Percentiles rank a stretch among this genome's conserved stretches.
These are phyloP conservation scores for Cryptosporidium tyzzeri DNA, from an alignment of 169 alveolate genomes.

Conservation along the genomic window DNA sequence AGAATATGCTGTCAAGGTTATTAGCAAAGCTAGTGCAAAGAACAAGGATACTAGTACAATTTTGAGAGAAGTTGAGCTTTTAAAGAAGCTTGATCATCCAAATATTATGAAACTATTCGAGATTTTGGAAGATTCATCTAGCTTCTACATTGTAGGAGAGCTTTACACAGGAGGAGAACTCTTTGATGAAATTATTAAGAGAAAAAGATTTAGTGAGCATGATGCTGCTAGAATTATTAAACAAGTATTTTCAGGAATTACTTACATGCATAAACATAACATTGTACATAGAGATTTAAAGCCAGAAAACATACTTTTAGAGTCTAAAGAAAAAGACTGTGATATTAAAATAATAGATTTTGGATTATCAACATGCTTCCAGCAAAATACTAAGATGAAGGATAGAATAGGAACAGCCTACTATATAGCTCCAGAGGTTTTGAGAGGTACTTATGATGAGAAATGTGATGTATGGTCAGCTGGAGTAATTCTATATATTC, in stretches of 20 bases:
- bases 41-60: conserved; percentile 87
- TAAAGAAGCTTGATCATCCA: conserved; percentile 90
- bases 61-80: conserved; percentile 87
- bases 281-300: conserved; percentile 91
- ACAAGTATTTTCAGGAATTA: conserved; percentile 92
- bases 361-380: conserved; percentile 93
- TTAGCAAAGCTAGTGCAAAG: conserved; percentile 88
- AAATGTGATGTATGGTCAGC: conserved; percentile 92
- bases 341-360: conserved; percentile 94
- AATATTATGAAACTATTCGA: conserved; percentile 91
- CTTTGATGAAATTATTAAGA: conserved; percentile 92
- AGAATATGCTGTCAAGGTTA: conserved; percentile 92
- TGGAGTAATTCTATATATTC: conserved; percentile 90
- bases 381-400: conserved; percentile 89
- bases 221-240: conserved; percentile 93
- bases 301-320: conserved; percentile 91
- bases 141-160: conserved; percentile 91
- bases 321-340: conserved; percentile 86
- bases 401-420: conserved; percentile 95
- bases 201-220: conserved; percentile 90
- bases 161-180: conserved; percentile 95
- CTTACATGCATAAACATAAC: conserved; percentile 92
- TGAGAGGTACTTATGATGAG: conserved; percentile 90
- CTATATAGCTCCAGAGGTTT: conserved; percentile 93
- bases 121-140: conserved; percentile 89